Conservation (phyloP, 331 rosid genomes). For the Rosa hybrid region DNA sequence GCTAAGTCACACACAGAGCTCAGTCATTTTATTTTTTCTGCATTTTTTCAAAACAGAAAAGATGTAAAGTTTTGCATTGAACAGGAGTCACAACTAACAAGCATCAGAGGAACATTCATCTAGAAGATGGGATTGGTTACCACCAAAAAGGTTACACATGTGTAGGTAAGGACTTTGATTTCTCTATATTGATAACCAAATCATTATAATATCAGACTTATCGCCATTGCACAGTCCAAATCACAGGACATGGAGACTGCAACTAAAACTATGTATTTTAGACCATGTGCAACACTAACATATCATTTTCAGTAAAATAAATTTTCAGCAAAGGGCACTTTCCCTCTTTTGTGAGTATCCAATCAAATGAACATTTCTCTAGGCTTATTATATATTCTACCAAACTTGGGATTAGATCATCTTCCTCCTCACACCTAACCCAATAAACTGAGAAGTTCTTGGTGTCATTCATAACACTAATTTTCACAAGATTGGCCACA, state of each 20-base stretch:
- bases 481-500: neutral
- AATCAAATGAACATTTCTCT: neutral
- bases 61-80: neutral
- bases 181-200: neutral
- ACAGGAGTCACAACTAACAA: neutral
- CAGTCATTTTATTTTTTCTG: neutral
- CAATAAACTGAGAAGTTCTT: conserved; percentile 3
- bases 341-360: neutral
- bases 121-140: neutral
- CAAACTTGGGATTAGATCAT: neutral
- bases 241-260: neutral
- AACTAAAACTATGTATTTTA: neutral
- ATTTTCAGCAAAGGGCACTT: neutral
- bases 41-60: neutral
- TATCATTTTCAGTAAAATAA: neutral
- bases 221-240: neutral
- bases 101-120: neutral
- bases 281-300: neutral
- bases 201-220: neutral
- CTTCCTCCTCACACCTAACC: neutral
- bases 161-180: neutral
- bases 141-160: neutral
- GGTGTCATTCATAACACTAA: neutral
- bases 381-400: neutral
- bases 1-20: neutral